Conservation (phyloP, 441 rosid species). For the Pelargonium fulgidum region DNA sequence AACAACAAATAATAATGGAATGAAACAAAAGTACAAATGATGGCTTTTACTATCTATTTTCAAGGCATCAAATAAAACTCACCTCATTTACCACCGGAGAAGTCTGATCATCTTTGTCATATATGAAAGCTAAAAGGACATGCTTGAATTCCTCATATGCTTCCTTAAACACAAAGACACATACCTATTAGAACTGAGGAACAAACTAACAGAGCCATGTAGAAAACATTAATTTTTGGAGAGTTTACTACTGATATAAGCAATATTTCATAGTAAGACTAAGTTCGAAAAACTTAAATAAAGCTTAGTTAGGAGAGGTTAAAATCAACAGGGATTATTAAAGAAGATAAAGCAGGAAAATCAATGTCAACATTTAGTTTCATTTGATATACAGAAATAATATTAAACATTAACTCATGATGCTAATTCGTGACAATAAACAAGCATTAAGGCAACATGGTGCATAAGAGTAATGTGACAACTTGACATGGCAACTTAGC, state of each 20-base stretch:
- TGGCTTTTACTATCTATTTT: not conserved
- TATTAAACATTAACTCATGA: not conserved
- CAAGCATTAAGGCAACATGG: not conserved
- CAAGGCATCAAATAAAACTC: constrained; percentile 14
- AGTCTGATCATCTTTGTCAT: constrained; percentile 63
- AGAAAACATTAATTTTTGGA: not conserved
- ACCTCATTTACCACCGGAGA: constrained; percentile 95
- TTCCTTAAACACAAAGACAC: constrained; percentile 62
- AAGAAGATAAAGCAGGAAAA: not conserved
- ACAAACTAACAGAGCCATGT: not conserved
- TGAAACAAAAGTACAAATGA: not conserved
- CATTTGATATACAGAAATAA: not conserved
- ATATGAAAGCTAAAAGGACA: constrained; percentile 82
- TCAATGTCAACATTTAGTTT: not conserved
- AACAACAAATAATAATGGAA: not conserved
- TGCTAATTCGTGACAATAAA: not conserved
- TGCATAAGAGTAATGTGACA: not conserved
- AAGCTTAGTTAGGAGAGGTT: not conserved
- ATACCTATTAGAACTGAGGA: constrained; percentile 26
- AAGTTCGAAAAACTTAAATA: not conserved
- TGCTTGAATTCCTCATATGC: constrained; percentile 98
- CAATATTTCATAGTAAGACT: not conserved
- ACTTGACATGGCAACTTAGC: not conserved
- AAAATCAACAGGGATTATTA: not conserved
- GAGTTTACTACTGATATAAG: not conserved